A percentile compares a stretch with the other conserved stretches of the same genome.
phyloP scores from a whole-genome alignment of 305 asterid species.

The Plantago lanceolata region DNA sequence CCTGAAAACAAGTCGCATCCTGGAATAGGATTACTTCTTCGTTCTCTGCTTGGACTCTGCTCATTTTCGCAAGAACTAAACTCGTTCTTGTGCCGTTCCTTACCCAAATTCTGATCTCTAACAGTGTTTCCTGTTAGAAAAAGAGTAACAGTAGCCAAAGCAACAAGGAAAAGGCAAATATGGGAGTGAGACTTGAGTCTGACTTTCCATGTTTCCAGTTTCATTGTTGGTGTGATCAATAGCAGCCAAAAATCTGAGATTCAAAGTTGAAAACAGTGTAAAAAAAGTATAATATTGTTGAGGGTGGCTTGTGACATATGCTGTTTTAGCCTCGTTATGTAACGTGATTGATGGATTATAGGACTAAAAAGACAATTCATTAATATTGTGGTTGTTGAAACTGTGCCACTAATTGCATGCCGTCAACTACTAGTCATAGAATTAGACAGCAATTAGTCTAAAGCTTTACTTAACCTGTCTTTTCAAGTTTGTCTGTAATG shows the following conservation, averaged over 20 bases:
- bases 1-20: slow-evolving; percentile 39
- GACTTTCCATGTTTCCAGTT: neutral
- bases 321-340: neutral
- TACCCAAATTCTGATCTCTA: neutral
- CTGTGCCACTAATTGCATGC: neutral
- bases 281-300: no score
- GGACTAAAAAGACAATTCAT: neutral
- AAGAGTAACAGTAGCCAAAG: slow-evolving; percentile 5
- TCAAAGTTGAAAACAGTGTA: neutral
- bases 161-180: neutral
- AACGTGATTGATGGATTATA: neutral
- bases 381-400: neutral
- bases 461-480: no score
- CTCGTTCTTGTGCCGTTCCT: neutral
- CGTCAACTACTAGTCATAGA: neutral
- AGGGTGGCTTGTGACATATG: no score
- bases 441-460: neutral
- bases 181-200: neutral
- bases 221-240: slow-evolving; percentile 1
- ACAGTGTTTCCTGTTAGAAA: neutral
- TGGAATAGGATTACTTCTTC: neutral
- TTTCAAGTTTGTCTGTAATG: neutral
- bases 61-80: neutral
- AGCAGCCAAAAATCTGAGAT: neutral
- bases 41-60: neutral